These are phyloP conservation scores for Wickerhamomyces sp. DNA, from an alignment of 1,139 yeast genomes.

Conservation along the genomic window DNA sequence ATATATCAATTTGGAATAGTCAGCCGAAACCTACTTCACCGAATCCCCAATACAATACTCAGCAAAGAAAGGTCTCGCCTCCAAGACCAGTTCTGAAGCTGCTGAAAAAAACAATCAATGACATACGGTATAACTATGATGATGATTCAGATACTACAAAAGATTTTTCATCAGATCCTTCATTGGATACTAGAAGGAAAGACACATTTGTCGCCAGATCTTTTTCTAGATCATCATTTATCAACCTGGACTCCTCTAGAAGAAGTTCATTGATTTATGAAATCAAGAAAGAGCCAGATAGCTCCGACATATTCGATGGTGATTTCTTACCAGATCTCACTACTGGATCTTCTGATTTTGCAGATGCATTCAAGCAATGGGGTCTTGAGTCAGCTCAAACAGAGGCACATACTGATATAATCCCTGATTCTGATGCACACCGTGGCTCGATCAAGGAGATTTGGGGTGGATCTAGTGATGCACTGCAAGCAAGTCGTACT, in stretches of 20 bases:
- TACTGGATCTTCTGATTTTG: conserved; percentile 22
- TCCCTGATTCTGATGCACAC: conserved; percentile 1
- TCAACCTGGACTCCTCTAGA: conserved; percentile 16
- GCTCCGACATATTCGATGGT: conserved; percentile 6
- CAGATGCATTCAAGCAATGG: conserved; percentile 23
- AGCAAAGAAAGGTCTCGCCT: conserved; percentile 14
- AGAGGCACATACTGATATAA: background rate
- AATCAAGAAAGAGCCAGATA: conserved; percentile 6
- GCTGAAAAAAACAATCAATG: conserved; percentile 12
- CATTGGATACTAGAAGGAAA: conserved; percentile 2
- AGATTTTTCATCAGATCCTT: background rate
- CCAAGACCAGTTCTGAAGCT: conserved; percentile 19
- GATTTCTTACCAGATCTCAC: conserved; percentile 19
- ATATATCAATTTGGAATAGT: conserved; percentile 24
- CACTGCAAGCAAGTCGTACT: conserved; percentile 5
- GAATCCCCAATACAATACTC: conserved; percentile 20
- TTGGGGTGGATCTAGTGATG: conserved; percentile 17
- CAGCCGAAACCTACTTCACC: conserved; percentile 17
- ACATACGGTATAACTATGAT: conserved; percentile 5
- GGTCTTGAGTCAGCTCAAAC: conserved; percentile 7
- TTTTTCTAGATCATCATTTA: conserved; percentile 17
- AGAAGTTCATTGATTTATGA: conserved; percentile 11
- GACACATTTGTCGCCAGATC: conserved; percentile 21
- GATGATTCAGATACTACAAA: conserved; percentile 6
- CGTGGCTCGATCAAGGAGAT: conserved; percentile 13